A percentile compares a stretch with the other conserved stretches of the same genome.
These are phyloP conservation scores for Vachellia collinsii DNA, from an alignment of 306 rosid genomes.

Conservation along the genomic window DNA sequence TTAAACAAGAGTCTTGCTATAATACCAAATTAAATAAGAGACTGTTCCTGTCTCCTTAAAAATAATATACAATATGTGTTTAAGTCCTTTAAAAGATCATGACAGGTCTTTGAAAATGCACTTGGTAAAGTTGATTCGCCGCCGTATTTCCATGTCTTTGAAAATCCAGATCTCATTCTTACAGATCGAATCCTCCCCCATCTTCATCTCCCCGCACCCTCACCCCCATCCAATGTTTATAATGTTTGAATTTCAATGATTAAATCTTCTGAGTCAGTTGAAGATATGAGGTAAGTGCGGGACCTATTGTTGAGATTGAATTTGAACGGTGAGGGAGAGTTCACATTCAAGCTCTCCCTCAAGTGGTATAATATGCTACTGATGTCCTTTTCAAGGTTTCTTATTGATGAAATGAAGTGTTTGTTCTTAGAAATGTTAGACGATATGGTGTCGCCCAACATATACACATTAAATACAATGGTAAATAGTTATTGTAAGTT, in stretches of 20 bases:
- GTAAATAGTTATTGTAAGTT: constrained; percentile 71
- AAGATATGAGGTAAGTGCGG: constrained; percentile 51
- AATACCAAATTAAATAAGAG: no score
- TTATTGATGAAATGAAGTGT: constrained; percentile 57
- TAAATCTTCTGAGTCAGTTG: constrained; percentile 44
- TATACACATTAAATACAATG: constrained; percentile 69
- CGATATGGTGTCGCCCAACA: constrained; percentile 56
- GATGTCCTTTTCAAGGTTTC: constrained; percentile 53
- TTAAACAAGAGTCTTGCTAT: no score
- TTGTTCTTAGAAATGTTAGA: constrained; percentile 59
- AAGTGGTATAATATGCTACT: constrained; percentile 62
- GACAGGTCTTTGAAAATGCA: not conserved
- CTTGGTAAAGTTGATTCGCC: no score
- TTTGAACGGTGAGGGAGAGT: constrained; percentile 23
- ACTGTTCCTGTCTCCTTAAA: no score
- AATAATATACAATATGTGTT: no score
- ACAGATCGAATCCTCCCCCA: not conserved
- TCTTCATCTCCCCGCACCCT: not conserved
- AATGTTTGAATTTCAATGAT: constrained; percentile 57
- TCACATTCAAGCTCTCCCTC: constrained; percentile 54
- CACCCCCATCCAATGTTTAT: constrained; percentile 41
- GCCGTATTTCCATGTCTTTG: not conserved
- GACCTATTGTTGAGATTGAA: constrained; percentile 47
- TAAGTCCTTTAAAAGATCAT: no score
- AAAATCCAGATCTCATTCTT: constrained; percentile 4